phyloP scores from a whole-genome alignment of 2,329 filamentous ascomycete species.

The Colletotrichum echinochloae region DNA sequence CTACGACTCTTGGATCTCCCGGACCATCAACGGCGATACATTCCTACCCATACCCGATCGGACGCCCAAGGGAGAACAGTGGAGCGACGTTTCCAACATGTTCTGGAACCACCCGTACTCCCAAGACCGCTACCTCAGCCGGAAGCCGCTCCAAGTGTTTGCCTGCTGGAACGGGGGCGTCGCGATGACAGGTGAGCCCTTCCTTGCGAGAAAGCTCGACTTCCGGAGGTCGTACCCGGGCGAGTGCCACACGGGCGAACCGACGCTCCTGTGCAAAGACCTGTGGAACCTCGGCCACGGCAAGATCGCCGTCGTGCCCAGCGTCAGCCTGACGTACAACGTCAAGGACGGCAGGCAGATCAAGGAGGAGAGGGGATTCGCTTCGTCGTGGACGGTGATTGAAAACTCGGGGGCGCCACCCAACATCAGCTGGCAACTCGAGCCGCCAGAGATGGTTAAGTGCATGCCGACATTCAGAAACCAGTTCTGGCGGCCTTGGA shows the following conservation, averaged over 20 bases:
- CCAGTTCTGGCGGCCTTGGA: conserved; percentile 59
- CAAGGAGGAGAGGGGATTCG: conserved; percentile 64
- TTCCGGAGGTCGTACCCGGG: conserved; percentile 56
- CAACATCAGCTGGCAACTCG: conserved; percentile 56
- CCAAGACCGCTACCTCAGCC: conserved; percentile 48
- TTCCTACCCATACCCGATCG: conserved; percentile 64
- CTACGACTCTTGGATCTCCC: conserved; percentile 67
- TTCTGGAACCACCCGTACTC: conserved; percentile 63
- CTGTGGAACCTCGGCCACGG: conserved; percentile 63
- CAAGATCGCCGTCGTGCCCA: conserved; percentile 67
- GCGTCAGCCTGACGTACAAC: conserved; percentile 67
- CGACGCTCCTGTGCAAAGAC: conserved; percentile 68
- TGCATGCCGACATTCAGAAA: conserved; percentile 59
- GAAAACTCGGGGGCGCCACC: conserved; percentile 43
- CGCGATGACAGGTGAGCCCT: conserved; percentile 60
- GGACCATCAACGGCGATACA: conserved; percentile 63
- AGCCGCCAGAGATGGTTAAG: conserved; percentile 60
- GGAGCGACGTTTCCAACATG: conserved; percentile 61
- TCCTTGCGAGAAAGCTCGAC: conserved; percentile 53
- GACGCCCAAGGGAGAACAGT: conserved; percentile 55
- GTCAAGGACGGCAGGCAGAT: conserved; percentile 57
- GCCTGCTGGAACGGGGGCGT: conserved; percentile 71
- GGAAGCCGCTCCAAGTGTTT: conserved; percentile 68
- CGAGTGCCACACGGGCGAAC: conserved; percentile 68
- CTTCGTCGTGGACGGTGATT: conserved; percentile 40